These are phyloP conservation scores for Populus deltoides DNA, from an alignment of 345 rosid species.

Conservation along the genomic window DNA sequence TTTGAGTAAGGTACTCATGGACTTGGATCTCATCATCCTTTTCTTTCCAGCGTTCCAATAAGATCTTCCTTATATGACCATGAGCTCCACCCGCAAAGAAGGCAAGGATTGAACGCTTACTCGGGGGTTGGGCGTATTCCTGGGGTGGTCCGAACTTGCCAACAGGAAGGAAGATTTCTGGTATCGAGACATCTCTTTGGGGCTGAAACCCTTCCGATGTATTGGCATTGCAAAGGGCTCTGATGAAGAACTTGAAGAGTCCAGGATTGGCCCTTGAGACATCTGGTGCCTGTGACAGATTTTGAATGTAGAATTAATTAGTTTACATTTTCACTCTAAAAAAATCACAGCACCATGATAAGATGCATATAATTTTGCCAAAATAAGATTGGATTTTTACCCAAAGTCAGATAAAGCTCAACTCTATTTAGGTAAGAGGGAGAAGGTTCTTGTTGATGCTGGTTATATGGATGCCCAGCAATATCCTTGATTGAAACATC, in stretches of 20 bases:
- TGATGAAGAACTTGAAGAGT: constrained; percentile 49
- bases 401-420: no score
- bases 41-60: constrained; percentile 61
- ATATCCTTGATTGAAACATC: no score
- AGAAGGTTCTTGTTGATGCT: no score
- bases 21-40: constrained; percentile 56
- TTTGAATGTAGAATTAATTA: neutral
- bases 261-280: constrained; percentile 43
- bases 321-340: no score
- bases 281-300: constrained; percentile 52
- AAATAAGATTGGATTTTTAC: no score
- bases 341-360: no score
- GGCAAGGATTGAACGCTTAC: constrained; percentile 46
- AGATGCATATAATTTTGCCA: neutral
- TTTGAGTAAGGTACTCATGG: constrained; percentile 40
- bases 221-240: constrained; percentile 83
- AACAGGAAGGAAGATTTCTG: constrained; percentile 37
- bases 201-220: constrained; percentile 64
- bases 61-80: constrained; percentile 44
- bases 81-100: constrained; percentile 72
- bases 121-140: constrained; percentile 11
- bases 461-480: no score
- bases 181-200: constrained; percentile 58
- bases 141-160: constrained; percentile 22
- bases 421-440: no score